Conservation (phyloP, 2,329 filamentous ascomycete genomes). For the Aspergillus pseudoglaucus region DNA sequence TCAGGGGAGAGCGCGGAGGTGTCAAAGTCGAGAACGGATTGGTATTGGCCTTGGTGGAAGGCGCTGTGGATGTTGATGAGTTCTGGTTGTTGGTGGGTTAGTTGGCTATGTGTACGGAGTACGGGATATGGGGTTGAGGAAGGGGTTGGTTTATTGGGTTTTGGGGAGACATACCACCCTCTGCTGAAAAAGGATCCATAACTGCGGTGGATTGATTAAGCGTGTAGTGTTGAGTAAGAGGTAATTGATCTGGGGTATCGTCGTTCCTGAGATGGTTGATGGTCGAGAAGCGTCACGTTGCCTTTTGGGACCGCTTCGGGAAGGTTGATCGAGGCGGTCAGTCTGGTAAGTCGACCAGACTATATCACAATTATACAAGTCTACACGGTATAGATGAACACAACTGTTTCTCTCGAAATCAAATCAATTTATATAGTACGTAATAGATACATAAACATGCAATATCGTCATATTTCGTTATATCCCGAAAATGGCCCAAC, state of each 20-base stretch:
- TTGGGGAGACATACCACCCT: conserved; percentile 46
- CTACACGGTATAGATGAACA: too few species aligned
- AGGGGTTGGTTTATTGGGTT: not conserved
- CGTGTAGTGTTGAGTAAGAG: not conserved
- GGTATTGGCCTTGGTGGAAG: conserved; percentile 74
- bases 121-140: conserved; percentile 1
- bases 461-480: too few species aligned
- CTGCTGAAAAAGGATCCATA: conserved; percentile 60
- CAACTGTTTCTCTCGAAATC: too few species aligned
- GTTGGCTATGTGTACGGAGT: conserved; percentile 3
- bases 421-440: too few species aligned
- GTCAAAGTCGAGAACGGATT: conserved; percentile 79
- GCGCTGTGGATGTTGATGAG: conserved; percentile 62
- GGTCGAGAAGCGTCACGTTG: conserved; percentile 15
- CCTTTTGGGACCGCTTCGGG: conserved; percentile 9
- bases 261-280: not conserved
- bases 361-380: too few species aligned
- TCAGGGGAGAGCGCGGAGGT: conserved; percentile 68
- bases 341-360: not conserved
- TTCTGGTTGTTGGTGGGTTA: conserved; percentile 39
- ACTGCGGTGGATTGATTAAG: conserved; percentile 16
- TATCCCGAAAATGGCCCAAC: too few species aligned
- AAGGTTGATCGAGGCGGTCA: conserved; percentile 7
- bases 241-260: not conserved
- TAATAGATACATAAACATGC: too few species aligned